Percentiles rank a stretch among this genome's conserved stretches.
Evolutionary conservation across 2,329 filamentous ascomycete genomes (phyloP).

Genomic region (Aschersonia sp.): DNA sequence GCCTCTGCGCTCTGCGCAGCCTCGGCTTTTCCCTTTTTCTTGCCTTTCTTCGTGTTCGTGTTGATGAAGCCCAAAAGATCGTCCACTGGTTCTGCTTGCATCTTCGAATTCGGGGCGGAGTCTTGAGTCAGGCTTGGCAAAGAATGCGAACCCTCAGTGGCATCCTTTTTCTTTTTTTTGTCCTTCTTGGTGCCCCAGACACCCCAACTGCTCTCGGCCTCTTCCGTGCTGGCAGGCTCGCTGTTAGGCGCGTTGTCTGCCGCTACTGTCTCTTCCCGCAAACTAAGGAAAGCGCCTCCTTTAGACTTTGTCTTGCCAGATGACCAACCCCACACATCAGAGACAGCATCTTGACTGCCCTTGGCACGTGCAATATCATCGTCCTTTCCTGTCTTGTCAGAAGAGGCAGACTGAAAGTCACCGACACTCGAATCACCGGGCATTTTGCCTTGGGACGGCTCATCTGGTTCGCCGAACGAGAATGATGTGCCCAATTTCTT

Average conservation of each 20-base stretch:
- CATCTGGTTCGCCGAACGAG: constrained; percentile 32
- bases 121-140: constrained; percentile 2
- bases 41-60: constrained; percentile 16
- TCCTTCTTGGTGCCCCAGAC: constrained; percentile 3
- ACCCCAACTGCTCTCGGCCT: constrained; percentile 3
- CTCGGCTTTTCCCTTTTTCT: constrained; percentile 13
- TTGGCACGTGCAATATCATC: constrained; percentile 19
- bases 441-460: constrained; percentile 19
- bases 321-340: constrained; percentile 6
- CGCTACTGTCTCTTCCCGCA: not conserved
- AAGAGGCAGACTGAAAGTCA: constrained; percentile 14
- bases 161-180: constrained; percentile 11
- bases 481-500: constrained; percentile 31
- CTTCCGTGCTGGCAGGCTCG: constrained; percentile 5
- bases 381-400: constrained; percentile 28
- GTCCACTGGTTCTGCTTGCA: constrained; percentile 9
- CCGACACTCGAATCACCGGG: constrained; percentile 14
- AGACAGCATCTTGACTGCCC: constrained; percentile 12
- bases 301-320: constrained; percentile 12
- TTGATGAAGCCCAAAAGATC: constrained; percentile 15
- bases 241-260: constrained; percentile 4
- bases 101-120: no score
- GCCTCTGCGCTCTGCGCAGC: constrained; percentile 2
- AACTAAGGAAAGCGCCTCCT: constrained; percentile 7
- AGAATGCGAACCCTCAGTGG: not conserved